Conservation (phyloP, 2,329 filamentous ascomycete species). For the Aquanectria penicillioides region DNA sequence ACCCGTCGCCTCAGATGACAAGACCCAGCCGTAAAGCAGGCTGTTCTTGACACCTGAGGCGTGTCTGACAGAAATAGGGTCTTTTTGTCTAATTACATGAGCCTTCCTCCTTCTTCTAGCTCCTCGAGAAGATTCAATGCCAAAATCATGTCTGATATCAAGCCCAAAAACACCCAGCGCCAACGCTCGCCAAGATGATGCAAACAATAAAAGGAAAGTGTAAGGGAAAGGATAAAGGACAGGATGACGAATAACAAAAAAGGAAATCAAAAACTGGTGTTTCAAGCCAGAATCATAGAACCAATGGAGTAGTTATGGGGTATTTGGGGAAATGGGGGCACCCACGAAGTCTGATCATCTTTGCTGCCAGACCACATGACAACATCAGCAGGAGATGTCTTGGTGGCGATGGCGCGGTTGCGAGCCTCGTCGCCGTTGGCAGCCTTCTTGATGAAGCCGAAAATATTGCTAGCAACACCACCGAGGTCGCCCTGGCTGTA, state of each 20-base stretch:
- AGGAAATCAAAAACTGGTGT: constrained; percentile 3
- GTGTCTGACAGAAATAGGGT: constrained; percentile 39
- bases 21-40: constrained; percentile 45
- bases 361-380: constrained; percentile 99
- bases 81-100: constrained; percentile 36
- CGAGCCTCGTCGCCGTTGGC: constrained; percentile 83
- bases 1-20: constrained; percentile 58
- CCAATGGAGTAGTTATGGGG: constrained; percentile 30
- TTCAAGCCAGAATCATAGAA: constrained; percentile 26
- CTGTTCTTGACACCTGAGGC: constrained; percentile 55
- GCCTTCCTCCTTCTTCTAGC: neutral
- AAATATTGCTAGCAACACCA: constrained; percentile 81
- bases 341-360: constrained; percentile 92
- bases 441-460: constrained; percentile 90
- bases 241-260: neutral
- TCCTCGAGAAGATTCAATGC: neutral
- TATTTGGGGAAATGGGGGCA: constrained; percentile 48
- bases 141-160: neutral
- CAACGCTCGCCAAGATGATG: constrained; percentile 3
- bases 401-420: constrained; percentile 83
- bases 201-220: neutral
- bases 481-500: constrained; percentile 79
- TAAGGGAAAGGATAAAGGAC: neutral
- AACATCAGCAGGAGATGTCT: constrained; percentile 94
- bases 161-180: constrained; percentile 1